Evolutionary conservation across 2,329 filamentous ascomycete species (phyloP), one percentile per base, ranked within the genome.

Genomic region (Epichloe glyceriae): DNA sequence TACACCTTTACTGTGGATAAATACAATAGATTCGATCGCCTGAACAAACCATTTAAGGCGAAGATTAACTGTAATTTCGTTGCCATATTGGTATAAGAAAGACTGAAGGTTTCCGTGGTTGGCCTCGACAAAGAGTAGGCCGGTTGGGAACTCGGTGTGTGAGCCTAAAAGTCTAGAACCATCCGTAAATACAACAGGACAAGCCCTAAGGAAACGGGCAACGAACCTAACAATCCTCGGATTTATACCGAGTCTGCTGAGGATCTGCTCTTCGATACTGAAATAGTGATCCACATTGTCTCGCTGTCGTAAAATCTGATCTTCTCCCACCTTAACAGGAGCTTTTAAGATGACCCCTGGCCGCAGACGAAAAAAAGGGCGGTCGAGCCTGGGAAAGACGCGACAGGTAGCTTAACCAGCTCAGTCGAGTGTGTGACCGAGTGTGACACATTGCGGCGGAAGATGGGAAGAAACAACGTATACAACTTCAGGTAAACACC

Each of bases 341-440:
- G 54, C 49, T 33, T 55, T 55, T 14, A 56, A 26, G n/a, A 56
- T 45, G 14, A 54, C 39, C 3, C 50, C 50, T 30, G 50, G 48
- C 22, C 15, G 49, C n/a, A 44, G 15, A 20, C 52, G 40, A 56
- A 56, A 44, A 56, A 56, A 22, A 52, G 35, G 19, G 53, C 52
- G 5, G 55, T 54, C 8, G 53, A 55, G 38, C 52, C 53, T 3
- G 47, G 49, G 47, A 56, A 56, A 30, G 30, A 47, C 26, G 30
- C 50, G 4, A 42, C 43, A 20, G 50, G 43, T 34, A 54, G 30
- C 40, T 46, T 52, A 10, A 52, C 49, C 49, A 54, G 46, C 34
- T 49, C 42, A 34, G 49, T 22, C 37, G 42, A 40, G 22, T 46
- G 1, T 46, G 49, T n/a, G 15, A 6, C 20, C 20, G 20, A 3